Evolutionary conservation across 139 green algal species (phyloP).

Genomic region (Zygnema circumcarinatum): DNA sequence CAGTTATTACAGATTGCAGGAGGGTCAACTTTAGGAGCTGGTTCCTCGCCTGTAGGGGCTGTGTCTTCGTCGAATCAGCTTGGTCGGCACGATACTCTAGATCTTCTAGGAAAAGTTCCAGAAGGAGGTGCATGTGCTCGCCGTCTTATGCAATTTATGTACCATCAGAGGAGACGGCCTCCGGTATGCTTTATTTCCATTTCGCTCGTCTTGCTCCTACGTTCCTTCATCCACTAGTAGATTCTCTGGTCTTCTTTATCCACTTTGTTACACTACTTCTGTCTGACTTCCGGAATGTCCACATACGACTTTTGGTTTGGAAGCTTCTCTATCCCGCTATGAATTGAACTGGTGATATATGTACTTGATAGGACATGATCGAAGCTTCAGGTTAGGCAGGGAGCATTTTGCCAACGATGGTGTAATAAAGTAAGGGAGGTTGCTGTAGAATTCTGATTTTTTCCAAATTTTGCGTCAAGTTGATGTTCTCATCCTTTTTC

Average conservation of each 20-base stretch:
- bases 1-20: conserved; percentile 12
- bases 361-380: too few relatives aligned
- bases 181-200: conserved; percentile 28
- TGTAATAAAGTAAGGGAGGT: too few relatives aligned
- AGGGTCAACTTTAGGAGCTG: neutral
- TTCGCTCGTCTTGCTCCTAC: neutral
- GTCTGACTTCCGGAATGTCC: neutral
- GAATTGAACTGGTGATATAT: too few relatives aligned
- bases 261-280: conserved; percentile 1
- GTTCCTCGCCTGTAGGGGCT: neutral
- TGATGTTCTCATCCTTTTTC: too few relatives aligned
- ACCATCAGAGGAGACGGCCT: conserved; percentile 44
- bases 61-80: neutral
- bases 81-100: neutral
- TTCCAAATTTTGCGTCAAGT: too few relatives aligned
- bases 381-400: too few relatives aligned
- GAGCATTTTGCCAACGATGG: too few relatives aligned
- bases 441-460: too few relatives aligned
- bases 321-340: too few relatives aligned
- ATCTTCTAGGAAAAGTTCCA: neutral
- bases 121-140: conserved; percentile 13
- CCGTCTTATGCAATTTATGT: conserved; percentile 60
- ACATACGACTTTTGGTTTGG: neutral
- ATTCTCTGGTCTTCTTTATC: too few relatives aligned
- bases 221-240: too few relatives aligned